Conservation (phyloP, 331 rosid species). For the Malus hybrid region DNA sequence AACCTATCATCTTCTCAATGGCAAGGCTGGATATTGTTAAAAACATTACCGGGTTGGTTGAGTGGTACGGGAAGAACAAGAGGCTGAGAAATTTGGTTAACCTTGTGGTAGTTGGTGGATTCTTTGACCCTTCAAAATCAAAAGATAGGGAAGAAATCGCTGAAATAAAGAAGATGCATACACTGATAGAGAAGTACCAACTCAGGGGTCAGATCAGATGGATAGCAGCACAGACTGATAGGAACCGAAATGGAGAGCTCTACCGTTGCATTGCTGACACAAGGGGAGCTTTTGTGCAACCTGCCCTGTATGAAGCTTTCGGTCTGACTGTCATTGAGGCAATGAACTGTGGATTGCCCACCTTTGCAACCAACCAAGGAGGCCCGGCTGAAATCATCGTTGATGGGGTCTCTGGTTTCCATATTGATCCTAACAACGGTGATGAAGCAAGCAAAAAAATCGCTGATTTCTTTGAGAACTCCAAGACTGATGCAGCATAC, state of each 20-base stretch:
- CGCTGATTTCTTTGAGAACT: conserved; percentile 70
- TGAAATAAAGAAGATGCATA: conserved; percentile 70
- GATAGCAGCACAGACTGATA: conserved; percentile 85
- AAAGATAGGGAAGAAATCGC: conserved; percentile 86
- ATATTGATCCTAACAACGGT: conserved; percentile 67
- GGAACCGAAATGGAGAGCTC: conserved; percentile 61
- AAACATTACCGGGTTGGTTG: conserved; percentile 69
- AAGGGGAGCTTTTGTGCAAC: conserved; percentile 52
- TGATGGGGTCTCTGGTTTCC: conserved; percentile 86
- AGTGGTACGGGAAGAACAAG: conserved; percentile 75
- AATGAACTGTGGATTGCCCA: conserved; percentile 93
- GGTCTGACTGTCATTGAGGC: conserved; percentile 98
- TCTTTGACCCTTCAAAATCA: conserved; percentile 82
- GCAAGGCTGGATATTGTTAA: conserved; percentile 88
- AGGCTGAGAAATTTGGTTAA: conserved; percentile 68
- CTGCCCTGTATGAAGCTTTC: conserved; percentile 91
- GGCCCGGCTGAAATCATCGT: conserved; percentile 94
- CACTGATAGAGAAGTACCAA: conserved; percentile 56
- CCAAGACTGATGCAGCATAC: conserved; percentile 44
- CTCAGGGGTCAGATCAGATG: conserved; percentile 86
- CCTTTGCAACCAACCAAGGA: conserved; percentile 96
- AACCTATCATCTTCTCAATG: conserved; percentile 87
- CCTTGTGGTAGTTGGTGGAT: conserved; percentile 90
- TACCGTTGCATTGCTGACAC: too few species aligned
- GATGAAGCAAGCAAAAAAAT: conserved; percentile 67